Percentiles rank a stretch among this genome's conserved stretches.
These are phyloP conservation scores for Phytophthora rubi DNA, from an alignment of 352 stramenopile genomes.

Conservation along the genomic window DNA sequence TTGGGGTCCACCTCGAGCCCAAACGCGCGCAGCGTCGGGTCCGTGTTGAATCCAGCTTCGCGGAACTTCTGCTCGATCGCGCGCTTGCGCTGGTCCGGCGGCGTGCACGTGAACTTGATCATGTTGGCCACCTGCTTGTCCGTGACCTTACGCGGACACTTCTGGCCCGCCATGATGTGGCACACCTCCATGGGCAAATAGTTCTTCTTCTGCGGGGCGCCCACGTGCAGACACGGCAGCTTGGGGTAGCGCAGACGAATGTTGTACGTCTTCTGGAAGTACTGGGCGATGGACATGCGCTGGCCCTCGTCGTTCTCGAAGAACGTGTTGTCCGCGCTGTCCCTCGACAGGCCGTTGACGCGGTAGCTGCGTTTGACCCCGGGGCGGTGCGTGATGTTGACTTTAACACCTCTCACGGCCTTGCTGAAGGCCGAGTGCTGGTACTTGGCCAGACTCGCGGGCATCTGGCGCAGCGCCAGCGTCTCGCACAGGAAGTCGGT, in stretches of 20 bases:
- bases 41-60: conserved; percentile 60
- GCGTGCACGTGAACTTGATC: conserved; percentile 74
- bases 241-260: conserved; percentile 67
- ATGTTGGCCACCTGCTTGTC: conserved; percentile 87
- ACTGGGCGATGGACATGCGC: conserved; percentile 58
- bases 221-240: conserved; percentile 83
- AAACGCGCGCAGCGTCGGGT: conserved; percentile 63
- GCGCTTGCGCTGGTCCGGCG: conserved; percentile 59
- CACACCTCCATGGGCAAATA: conserved; percentile 89
- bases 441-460: conserved; percentile 39
- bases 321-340: conserved; percentile 52
- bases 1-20: conserved; percentile 56
- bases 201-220: conserved; percentile 72
- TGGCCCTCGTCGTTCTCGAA: conserved; percentile 67
- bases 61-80: conserved; percentile 67
- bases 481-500: conserved; percentile 54
- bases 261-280: conserved; percentile 65
- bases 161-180: conserved; percentile 71
- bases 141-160: conserved; percentile 75
- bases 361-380: conserved; percentile 65
- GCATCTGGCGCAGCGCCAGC: conserved; percentile 36
- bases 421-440: conserved; percentile 64
- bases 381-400: conserved; percentile 67
- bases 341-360: conserved; percentile 65
- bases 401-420: conserved; percentile 68